A percentile compares a stretch with the other conserved stretches of the same genome.
Conservation (phyloP, 2,329 filamentous ascomycete genomes). For the Neonectria sp. region DNA sequence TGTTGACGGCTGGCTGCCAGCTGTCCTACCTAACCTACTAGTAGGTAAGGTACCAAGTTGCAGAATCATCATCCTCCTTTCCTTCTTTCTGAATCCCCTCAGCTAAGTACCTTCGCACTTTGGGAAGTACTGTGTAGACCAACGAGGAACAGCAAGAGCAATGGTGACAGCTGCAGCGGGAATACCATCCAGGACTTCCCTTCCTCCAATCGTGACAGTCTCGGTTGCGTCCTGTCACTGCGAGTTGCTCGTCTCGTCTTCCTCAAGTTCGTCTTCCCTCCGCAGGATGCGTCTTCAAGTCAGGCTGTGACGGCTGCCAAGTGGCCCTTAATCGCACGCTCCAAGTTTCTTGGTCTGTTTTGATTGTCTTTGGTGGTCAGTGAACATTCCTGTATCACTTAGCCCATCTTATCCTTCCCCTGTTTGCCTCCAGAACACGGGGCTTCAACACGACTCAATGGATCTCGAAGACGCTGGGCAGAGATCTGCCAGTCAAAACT, state of each 20-base stretch:
- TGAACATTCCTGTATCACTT: constrained; percentile 40
- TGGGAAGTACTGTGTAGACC: no score
- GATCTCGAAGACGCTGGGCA: constrained; percentile 46
- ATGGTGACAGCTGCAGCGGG: background rate
- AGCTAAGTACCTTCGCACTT: background rate
- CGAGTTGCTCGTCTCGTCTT: constrained; percentile 4
- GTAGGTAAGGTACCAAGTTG: background rate
- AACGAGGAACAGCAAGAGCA: background rate
- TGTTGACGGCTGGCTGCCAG: background rate
- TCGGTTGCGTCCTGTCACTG: background rate
- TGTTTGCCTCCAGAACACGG: constrained; percentile 12
- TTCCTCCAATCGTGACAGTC: background rate
- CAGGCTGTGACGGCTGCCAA: constrained; percentile 38
- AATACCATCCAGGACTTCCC: background rate
- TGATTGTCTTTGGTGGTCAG: constrained; percentile 36
- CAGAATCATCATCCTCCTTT: background rate
- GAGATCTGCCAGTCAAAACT: constrained; percentile 59
- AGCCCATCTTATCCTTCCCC: constrained; percentile 32
- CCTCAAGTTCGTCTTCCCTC: constrained; percentile 24
- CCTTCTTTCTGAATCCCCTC: background rate
- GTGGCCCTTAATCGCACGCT: constrained; percentile 38
- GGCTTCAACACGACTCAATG: constrained; percentile 44
- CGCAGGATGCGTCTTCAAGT: constrained; percentile 34
- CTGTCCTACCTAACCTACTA: background rate
- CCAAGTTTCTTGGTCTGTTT: constrained; percentile 39